phyloP scores from a whole-genome alignment of 139 green algal genomes.

The Chlamydomonas incerta region DNA sequence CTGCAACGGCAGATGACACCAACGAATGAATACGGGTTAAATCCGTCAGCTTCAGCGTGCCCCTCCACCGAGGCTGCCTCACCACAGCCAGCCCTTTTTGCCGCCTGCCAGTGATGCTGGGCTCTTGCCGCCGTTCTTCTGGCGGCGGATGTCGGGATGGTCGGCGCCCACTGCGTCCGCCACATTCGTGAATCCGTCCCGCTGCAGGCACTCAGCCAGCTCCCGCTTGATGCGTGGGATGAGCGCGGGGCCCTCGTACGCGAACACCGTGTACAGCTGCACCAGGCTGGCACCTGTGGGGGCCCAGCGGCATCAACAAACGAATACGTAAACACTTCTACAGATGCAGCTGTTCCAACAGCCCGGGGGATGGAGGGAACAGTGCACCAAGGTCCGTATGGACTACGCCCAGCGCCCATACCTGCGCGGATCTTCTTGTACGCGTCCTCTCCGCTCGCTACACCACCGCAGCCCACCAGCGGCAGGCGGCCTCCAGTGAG shows the following conservation, averaged over 20 bases:
- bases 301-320: no score
- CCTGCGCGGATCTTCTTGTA: conserved; percentile 96
- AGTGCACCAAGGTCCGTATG: no score
- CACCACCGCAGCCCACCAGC: conserved; percentile 92
- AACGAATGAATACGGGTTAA: no score
- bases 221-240: conserved; percentile 92
- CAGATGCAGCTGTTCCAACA: no score
- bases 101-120: no score
- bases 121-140: no score
- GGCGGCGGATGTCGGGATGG: conserved; percentile 48
- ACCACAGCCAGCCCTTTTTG: no score
- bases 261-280: conserved; percentile 95
- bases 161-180: conserved; percentile 88
- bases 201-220: conserved; percentile 75
- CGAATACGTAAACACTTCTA: no score
- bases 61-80: no score
- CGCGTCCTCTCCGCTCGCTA: conserved; percentile 80
- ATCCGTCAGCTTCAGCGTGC: no score
- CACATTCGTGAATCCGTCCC: conserved; percentile 85
- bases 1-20: no score
- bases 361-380: no score
- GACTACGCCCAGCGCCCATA: not conserved
- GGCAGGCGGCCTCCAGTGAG: conserved; percentile 91
- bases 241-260: conserved; percentile 89
- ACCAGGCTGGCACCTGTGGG: conserved; percentile 90